Evolutionary conservation across 768 basidiomycete species (phyloP).

Genomic region (Rhodocollybia butyracea): DNA sequence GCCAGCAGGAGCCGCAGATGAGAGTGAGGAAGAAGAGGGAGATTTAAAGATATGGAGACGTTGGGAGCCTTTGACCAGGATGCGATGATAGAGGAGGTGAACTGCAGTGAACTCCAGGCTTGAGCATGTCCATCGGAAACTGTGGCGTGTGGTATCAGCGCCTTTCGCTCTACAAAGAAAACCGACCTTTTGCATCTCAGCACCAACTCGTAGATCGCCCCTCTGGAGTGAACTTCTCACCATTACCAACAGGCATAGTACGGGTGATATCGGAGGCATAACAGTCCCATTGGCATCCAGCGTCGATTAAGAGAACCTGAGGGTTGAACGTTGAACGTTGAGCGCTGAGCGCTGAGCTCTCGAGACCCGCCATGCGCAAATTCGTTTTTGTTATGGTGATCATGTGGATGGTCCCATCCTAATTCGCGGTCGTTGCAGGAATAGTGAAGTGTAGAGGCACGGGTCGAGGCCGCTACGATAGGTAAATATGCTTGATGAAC

Average conservation of each 20-base stretch:
- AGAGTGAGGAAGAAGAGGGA: slow-evolving; percentile 30
- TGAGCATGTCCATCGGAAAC: slow-evolving; percentile 66
- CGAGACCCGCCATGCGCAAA: slow-evolving; percentile 39
- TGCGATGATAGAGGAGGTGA: slow-evolving; percentile 79
- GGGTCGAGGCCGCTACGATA: slow-evolving; percentile 83
- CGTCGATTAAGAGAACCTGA: slow-evolving; percentile 87
- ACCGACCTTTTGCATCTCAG: slow-evolving; percentile 84
- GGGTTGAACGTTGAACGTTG: no score
- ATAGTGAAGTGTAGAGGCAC: slow-evolving; percentile 91
- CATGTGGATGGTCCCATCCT: slow-evolving; percentile 66
- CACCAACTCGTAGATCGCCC: slow-evolving; percentile 88
- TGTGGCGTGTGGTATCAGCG: slow-evolving; percentile 29
- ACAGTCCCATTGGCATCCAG: slow-evolving; percentile 82
- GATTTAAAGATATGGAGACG: slow-evolving; percentile 80
- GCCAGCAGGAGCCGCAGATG: neutral
- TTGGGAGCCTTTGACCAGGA: slow-evolving; percentile 78
- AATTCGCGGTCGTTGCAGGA: slow-evolving; percentile 90
- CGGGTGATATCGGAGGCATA: slow-evolving; percentile 62
- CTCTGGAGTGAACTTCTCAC: slow-evolving; percentile 82
- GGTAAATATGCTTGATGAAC: slow-evolving; percentile 90
- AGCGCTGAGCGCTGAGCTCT: no score
- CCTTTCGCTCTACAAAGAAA: no score
- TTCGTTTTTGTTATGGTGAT: slow-evolving; percentile 49
- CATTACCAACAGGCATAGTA: slow-evolving; percentile 91
- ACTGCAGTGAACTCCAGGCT: slow-evolving; percentile 80